Evolutionary conservation across 2,329 filamentous ascomycete species (phyloP).

Genomic region (Talaromyces sp.): DNA sequence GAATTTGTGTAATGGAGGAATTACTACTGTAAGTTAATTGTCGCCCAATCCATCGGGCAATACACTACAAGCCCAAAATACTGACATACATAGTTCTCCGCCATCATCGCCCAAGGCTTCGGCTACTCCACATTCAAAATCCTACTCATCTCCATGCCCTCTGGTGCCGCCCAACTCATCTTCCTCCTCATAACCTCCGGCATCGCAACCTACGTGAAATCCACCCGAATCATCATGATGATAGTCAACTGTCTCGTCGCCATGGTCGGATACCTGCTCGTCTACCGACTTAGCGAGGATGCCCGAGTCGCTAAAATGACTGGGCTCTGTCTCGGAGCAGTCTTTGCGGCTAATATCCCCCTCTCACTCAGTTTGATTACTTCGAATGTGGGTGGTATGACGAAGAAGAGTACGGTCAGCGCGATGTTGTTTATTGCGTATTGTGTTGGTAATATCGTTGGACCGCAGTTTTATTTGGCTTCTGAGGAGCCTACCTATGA

Average conservation of each 20-base stretch:
- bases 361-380: slow-evolving; percentile 36
- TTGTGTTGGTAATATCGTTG: slow-evolving; percentile 37
- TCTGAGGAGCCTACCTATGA: slow-evolving; percentile 34
- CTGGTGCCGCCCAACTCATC: slow-evolving; percentile 34
- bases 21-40: slow-evolving; percentile 30
- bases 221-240: slow-evolving; percentile 35
- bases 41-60: no score
- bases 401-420: slow-evolving; percentile 36
- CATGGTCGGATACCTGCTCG: slow-evolving; percentile 35
- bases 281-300: slow-evolving; percentile 31
- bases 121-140: slow-evolving; percentile 27
- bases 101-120: slow-evolving; percentile 20
- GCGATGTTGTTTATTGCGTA: slow-evolving; percentile 52
- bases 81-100: slow-evolving; percentile 21
- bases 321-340: slow-evolving; percentile 32
- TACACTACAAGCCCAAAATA: not conserved
- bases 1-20: slow-evolving; percentile 36
- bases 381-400: slow-evolving; percentile 39
- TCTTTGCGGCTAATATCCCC: slow-evolving; percentile 39
- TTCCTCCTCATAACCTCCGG: slow-evolving; percentile 34
- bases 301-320: slow-evolving; percentile 31
- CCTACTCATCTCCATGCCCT: slow-evolving; percentile 40
- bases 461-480: slow-evolving; percentile 35
- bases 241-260: slow-evolving; percentile 32
- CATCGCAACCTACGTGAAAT: slow-evolving; percentile 30